Evolutionary conservation across 495 filamentous ascomycete species (phyloP).

Genomic region (Delitschia confertaspora): DNA sequence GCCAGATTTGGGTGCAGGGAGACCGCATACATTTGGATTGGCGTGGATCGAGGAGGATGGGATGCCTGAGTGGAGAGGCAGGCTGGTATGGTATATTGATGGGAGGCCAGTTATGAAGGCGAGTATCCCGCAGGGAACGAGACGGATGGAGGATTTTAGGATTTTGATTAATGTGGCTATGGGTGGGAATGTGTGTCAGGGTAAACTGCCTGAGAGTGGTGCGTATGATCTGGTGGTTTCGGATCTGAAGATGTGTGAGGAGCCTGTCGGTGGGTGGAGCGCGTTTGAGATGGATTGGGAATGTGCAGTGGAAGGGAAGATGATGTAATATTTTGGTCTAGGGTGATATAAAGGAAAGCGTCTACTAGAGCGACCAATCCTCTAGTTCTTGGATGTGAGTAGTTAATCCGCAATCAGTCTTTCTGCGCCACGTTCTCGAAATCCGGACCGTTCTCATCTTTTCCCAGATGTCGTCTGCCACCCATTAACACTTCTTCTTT

Average conservation of each 20-base stretch:
- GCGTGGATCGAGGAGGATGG: conserved; percentile 37
- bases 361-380: too few relatives aligned
- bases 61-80: conserved; percentile 23
- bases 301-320: conserved; percentile 32
- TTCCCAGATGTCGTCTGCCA: too few relatives aligned
- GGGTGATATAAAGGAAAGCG: too few relatives aligned
- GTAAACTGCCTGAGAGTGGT: conserved; percentile 35
- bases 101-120: conserved; percentile 38
- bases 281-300: conserved; percentile 36
- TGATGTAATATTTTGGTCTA: conserved; percentile 17
- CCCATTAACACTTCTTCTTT: too few relatives aligned
- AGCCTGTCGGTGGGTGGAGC: conserved; percentile 37
- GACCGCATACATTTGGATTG: conserved; percentile 32
- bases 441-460: too few relatives aligned
- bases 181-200: conserved; percentile 40
- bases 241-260: conserved; percentile 33
- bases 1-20: conserved; percentile 26
- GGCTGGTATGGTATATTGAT: conserved; percentile 41
- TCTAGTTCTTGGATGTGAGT: too few relatives aligned
- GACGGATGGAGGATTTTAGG: conserved; percentile 37
- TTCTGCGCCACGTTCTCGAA: too few relatives aligned
- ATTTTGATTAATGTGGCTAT: conserved; percentile 41
- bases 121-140: conserved; percentile 34
- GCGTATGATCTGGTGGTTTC: conserved; percentile 39
- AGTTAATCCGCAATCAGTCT: too few relatives aligned